Evolutionary conservation across 2,329 filamentous ascomycete species (phyloP).

Genomic region (Ophiobolus disseminans): DNA sequence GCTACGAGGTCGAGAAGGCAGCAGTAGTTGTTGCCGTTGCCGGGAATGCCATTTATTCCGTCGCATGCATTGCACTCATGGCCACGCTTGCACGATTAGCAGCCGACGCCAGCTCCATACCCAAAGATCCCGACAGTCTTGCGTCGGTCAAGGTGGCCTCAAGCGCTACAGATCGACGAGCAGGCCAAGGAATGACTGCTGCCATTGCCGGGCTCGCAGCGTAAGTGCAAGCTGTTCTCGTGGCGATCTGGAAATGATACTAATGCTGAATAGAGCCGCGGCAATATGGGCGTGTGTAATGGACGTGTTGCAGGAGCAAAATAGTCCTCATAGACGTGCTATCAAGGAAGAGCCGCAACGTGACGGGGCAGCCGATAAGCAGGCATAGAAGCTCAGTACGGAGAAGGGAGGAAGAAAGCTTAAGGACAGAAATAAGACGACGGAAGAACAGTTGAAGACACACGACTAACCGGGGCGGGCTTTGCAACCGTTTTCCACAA

Average conservation of each 20-base stretch:
- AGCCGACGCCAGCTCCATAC: slow-evolving; percentile 4
- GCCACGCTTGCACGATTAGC: slow-evolving; percentile 11
- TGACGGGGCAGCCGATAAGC: neutral
- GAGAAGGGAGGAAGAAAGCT: too few relatives aligned
- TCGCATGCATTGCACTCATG: slow-evolving; percentile 12
- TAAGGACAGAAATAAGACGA: too few relatives aligned
- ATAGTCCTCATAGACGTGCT: neutral
- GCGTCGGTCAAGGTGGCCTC: slow-evolving; percentile 4
- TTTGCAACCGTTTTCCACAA: too few relatives aligned
- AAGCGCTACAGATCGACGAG: slow-evolving; percentile 4
- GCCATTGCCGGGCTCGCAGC: slow-evolving; percentile 10
- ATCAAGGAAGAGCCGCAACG: neutral
- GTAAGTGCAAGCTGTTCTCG: neutral
- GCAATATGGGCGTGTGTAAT: neutral
- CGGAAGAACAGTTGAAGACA: too few relatives aligned
- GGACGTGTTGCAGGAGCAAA: neutral
- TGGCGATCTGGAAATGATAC: neutral
- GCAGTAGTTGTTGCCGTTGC: slow-evolving; percentile 11
- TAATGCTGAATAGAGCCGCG: neutral
- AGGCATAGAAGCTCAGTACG: too few relatives aligned
- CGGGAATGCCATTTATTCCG: slow-evolving; percentile 11
- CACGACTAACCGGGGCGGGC: too few relatives aligned
- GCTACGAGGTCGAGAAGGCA: slow-evolving; percentile 13
- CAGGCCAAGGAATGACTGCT: slow-evolving; percentile 11
- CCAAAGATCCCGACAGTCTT: neutral